Percentiles rank a stretch among this genome's conserved stretches.
Evolutionary conservation across 176 grass and related monocot species (phyloP).

Genomic region (sorghum (Sorghum bicolor)): DNA sequence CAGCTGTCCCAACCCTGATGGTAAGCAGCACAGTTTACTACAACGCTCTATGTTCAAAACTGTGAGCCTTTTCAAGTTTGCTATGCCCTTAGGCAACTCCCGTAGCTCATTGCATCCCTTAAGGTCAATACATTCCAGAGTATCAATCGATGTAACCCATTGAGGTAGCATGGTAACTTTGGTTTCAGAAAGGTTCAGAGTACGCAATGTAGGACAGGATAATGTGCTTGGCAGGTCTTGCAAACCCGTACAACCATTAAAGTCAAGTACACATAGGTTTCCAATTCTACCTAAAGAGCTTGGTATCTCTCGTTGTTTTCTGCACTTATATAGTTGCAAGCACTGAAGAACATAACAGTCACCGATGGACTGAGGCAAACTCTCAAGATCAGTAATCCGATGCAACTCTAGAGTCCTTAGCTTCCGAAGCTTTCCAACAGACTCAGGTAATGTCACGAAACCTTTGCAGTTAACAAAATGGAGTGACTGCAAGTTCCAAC

Average conservation of each 20-base stretch:
- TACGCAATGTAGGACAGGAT: too few relatives aligned
- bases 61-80: neutral
- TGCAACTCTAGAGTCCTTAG: neutral
- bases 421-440: neutral
- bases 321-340: neutral
- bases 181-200: neutral
- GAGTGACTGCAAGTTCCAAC: neutral
- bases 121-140: neutral
- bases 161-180: neutral
- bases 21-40: neutral
- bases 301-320: neutral
- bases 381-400: neutral
- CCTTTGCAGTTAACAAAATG: neutral
- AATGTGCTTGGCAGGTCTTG: too few relatives aligned
- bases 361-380: too few relatives aligned
- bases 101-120: neutral
- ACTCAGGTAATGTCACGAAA: neutral
- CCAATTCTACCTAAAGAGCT: neutral
- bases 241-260: too few relatives aligned
- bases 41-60: neutral
- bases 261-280: neutral
- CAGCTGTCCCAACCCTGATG: neutral
- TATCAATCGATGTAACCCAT: neutral
- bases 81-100: neutral
- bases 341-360: too few relatives aligned